phyloP scores from a whole-genome alignment of 192 early-diverging fungal species.

The Chytriomyces sp. region DNA sequence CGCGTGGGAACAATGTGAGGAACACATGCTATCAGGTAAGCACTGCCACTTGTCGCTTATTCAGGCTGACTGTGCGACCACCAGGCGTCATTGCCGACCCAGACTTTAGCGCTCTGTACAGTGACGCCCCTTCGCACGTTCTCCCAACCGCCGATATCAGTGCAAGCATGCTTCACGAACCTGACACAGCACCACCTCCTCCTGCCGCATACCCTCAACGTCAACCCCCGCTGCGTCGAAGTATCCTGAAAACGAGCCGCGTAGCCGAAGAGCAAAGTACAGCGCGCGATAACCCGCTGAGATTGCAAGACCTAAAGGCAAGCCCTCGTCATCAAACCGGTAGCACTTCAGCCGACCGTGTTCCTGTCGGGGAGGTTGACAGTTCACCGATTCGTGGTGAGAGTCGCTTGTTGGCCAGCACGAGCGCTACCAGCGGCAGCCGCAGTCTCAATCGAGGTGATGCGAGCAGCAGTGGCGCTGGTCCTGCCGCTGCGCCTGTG shows the following conservation, averaged over 20 bases:
- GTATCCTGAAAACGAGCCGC: neutral
- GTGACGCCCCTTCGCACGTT: neutral
- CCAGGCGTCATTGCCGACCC: neutral
- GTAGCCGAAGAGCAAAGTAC: no score
- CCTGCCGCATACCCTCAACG: neutral
- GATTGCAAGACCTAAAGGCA: no score
- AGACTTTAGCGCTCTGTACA: neutral
- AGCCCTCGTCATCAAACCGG: no score
- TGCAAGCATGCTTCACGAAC: slow-evolving; percentile 19
- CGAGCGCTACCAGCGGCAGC: slow-evolving; percentile 17
- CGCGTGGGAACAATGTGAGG: no score
- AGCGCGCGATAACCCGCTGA: no score
- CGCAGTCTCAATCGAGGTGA: neutral
- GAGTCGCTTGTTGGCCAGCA: slow-evolving; percentile 1
- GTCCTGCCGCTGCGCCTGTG: neutral
- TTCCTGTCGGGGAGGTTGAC: no score
- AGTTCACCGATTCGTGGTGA: no score
- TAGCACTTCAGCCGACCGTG: no score
- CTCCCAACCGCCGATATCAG: slow-evolving; percentile 6
- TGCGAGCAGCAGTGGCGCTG: neutral
- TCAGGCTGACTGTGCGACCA: no score
- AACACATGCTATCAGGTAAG: no score
- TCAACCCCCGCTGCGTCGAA: neutral
- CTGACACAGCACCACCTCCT: neutral
- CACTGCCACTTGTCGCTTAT: no score